phyloP scores from a whole-genome alignment of 2,329 filamentous ascomycete species.

The Coniochaeta hoffmannii region DNA sequence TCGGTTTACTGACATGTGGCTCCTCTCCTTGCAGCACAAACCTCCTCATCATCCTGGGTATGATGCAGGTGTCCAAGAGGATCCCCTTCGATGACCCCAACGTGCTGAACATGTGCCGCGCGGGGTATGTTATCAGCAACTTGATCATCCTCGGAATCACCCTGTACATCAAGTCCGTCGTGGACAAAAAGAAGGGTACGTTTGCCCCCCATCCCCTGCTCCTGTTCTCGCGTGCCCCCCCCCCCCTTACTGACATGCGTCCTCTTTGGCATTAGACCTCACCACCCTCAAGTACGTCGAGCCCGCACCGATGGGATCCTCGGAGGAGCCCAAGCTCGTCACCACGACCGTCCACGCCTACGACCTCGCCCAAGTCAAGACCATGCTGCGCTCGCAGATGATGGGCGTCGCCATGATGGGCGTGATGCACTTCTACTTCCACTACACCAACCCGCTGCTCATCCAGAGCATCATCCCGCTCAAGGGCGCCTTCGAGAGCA shows the following conservation, averaged over 20 bases:
- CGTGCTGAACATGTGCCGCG: slow-evolving; percentile 49
- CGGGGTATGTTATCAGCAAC: slow-evolving; percentile 54
- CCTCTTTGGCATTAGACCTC: slow-evolving; percentile 59
- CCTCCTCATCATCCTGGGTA: slow-evolving; percentile 87
- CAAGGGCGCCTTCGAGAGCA: slow-evolving; percentile 91
- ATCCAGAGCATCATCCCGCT: slow-evolving; percentile 98
- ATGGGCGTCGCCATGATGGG: slow-evolving; percentile 98
- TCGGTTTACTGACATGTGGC: slow-evolving; percentile 10
- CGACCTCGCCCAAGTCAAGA: slow-evolving; percentile 78
- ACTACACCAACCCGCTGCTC: slow-evolving; percentile 98
- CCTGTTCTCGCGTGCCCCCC: no score
- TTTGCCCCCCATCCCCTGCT: no score
- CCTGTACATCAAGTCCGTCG: slow-evolving; percentile 73
- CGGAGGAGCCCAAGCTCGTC: slow-evolving; percentile 91
- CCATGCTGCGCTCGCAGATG: slow-evolving; percentile 79
- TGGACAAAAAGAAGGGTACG: slow-evolving; percentile 96
- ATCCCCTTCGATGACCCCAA: slow-evolving; percentile 83
- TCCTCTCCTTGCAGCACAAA: slow-evolving; percentile 58
- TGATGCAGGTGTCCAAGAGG: slow-evolving; percentile 98
- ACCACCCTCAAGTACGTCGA: slow-evolving; percentile 99
- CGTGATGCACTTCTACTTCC: slow-evolving; percentile 98
- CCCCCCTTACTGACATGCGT: neutral
- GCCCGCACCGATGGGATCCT: slow-evolving; percentile 84
- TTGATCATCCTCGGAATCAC: slow-evolving; percentile 79
- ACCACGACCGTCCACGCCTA: slow-evolving; percentile 96